Evolutionary conservation across 1,284 basidiomycete genomes (phyloP).

Genomic region (Ceratobasidium sp.): DNA sequence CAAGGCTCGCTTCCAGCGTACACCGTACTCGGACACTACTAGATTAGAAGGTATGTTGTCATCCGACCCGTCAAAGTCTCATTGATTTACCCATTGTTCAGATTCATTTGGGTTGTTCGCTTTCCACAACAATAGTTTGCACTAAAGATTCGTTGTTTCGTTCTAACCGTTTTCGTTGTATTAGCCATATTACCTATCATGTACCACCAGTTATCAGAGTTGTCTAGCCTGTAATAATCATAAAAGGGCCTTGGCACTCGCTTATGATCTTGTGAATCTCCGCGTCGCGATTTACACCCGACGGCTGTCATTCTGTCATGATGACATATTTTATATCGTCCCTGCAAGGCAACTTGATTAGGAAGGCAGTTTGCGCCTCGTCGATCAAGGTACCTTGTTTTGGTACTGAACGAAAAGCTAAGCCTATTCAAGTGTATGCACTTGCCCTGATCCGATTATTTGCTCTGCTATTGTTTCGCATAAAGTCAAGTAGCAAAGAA

Average conservation of each 20-base stretch:
- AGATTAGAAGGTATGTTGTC: constrained; percentile 2
- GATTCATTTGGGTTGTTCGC: background rate
- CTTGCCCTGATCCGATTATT: too few species aligned
- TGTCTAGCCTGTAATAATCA: background rate
- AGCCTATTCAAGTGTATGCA: too few species aligned
- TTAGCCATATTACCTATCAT: constrained; percentile 1
- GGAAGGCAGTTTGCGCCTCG: too few species aligned
- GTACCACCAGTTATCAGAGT: background rate
- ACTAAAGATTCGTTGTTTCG: constrained; percentile 12
- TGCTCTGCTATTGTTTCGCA: too few species aligned
- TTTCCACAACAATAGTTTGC: background rate
- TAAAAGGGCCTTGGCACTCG: background rate
- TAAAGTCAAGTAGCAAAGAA: too few species aligned
- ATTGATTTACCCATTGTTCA: background rate
- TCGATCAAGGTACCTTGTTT: too few species aligned
- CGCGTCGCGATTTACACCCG: too few species aligned
- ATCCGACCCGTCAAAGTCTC: background rate
- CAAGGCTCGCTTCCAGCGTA: constrained; percentile 18
- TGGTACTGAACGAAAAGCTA: too few species aligned
- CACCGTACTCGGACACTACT: constrained; percentile 19
- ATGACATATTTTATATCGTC: too few species aligned
- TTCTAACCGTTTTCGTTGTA: constrained; percentile 7
- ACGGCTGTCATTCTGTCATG: too few species aligned
- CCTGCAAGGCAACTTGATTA: too few species aligned
- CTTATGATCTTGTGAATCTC: background rate